Evolutionary conservation across 2,329 filamentous ascomycete genomes (phyloP).

Genomic region (Alternaria solani): DNA sequence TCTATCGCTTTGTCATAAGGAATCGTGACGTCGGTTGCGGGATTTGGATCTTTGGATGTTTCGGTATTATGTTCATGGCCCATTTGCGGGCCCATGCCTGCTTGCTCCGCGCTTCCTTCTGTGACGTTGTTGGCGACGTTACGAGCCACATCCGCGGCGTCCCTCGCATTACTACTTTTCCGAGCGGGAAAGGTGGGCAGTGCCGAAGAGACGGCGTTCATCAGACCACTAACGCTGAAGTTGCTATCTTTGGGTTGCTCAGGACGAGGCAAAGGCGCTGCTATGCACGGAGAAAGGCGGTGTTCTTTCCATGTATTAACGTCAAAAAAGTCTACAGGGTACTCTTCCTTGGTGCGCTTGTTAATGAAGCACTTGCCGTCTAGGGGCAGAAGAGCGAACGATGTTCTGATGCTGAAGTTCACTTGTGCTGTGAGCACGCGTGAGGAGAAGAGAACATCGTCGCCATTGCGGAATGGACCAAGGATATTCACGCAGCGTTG

Average conservation of each 20-base stretch:
- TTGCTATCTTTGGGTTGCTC: conserved; percentile 42
- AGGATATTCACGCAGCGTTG: conserved; percentile 91
- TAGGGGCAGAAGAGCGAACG: conserved; percentile 83
- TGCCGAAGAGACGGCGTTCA: conserved; percentile 59
- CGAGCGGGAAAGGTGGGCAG: conserved; percentile 50
- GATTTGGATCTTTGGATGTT: conserved; percentile 32
- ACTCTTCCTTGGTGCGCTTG: conserved; percentile 79
- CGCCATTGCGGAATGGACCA: conserved; percentile 88
- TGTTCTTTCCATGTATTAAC: conserved; percentile 80
- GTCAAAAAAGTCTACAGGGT: conserved; percentile 85
- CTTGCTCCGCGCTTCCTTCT: conserved; percentile 38
- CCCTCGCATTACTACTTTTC: conserved; percentile 36
- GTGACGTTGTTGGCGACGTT: conserved; percentile 38
- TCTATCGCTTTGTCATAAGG: conserved; percentile 63
- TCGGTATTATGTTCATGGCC: conserved; percentile 42
- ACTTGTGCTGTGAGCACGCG: conserved; percentile 90
- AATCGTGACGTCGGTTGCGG: conserved; percentile 59
- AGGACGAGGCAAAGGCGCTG: conserved; percentile 69
- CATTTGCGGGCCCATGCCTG: conserved; percentile 60
- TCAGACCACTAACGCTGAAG: conserved; percentile 54
- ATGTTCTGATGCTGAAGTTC: conserved; percentile 89
- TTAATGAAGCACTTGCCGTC: conserved; percentile 89
- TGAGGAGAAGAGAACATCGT: conserved; percentile 87
- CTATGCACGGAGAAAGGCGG: conserved; percentile 78
- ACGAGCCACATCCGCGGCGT: conserved; percentile 31